These are phyloP conservation scores for Handroanthus guayacan DNA, from an alignment of 257 asterid genomes.

Conservation along the genomic window DNA sequence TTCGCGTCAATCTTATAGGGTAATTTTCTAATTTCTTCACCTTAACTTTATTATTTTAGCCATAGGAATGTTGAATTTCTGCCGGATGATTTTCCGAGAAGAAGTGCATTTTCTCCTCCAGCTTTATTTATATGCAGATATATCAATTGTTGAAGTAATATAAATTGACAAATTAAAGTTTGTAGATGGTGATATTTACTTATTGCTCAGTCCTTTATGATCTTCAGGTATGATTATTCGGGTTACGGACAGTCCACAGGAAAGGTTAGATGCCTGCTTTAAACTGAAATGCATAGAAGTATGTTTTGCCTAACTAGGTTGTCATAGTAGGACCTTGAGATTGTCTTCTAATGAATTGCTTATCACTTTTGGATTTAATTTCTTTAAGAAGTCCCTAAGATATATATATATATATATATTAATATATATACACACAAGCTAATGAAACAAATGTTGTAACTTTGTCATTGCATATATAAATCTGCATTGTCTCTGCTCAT, in stretches of 20 bases:
- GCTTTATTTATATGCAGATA: not conserved
- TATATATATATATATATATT: too few species aligned
- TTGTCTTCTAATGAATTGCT: not conserved
- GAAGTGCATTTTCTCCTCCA: not conserved
- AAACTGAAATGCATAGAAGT: slow-evolving; percentile 21
- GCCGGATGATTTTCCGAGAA: not conserved
- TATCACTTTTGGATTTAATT: not conserved
- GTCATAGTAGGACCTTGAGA: not conserved
- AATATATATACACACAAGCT: not conserved
- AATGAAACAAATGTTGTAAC: not conserved
- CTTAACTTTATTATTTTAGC: not conserved
- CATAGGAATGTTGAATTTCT: too few species aligned
- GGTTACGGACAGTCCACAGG: slow-evolving; percentile 83
- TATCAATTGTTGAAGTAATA: not conserved
- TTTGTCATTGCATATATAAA: not conserved
- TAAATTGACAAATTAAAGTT: not conserved
- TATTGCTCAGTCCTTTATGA: slow-evolving; percentile 16
- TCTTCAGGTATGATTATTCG: slow-evolving; percentile 78
- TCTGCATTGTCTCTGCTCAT: not conserved
- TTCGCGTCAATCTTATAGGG: slow-evolving; percentile 80
- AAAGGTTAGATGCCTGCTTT: slow-evolving; percentile 59
- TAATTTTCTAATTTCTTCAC: slow-evolving; percentile 20
- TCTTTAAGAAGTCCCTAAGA: not conserved
- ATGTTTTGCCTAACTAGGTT: slow-evolving; percentile 18
- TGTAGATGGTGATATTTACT: slow-evolving; percentile 46